These are phyloP conservation scores for Rhodomyrtus psidioides DNA, from an alignment of 441 rosid genomes.

Conservation along the genomic window DNA sequence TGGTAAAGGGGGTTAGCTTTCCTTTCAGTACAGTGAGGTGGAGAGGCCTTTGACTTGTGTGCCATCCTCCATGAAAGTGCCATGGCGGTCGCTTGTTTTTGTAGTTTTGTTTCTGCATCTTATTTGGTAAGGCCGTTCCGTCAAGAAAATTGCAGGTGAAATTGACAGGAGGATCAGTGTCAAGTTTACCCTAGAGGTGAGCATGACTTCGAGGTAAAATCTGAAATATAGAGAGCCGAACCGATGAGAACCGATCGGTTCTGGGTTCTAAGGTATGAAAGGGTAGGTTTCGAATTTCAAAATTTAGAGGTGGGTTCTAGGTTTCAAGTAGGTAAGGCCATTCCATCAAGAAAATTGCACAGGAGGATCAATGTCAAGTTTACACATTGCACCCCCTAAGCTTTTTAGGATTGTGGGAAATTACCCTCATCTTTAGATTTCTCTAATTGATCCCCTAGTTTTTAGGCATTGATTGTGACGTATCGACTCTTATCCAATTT, in stretches of 20 bases:
- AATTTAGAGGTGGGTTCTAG: too few relatives aligned
- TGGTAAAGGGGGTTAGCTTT: too few relatives aligned
- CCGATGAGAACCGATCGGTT: too few relatives aligned
- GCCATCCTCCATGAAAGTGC: neutral
- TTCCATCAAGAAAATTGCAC: too few relatives aligned
- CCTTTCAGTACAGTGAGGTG: neutral
- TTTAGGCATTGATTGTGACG: neutral
- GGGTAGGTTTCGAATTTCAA: too few relatives aligned
- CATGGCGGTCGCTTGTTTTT: neutral
- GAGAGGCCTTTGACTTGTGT: neutral
- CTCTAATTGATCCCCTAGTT: neutral
- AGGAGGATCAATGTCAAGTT: too few relatives aligned
- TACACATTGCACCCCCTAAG: too few relatives aligned
- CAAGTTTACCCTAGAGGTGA: neutral
- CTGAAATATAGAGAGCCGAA: too few relatives aligned
- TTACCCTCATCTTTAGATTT: neutral
- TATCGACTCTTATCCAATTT: neutral
- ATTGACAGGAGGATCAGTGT: neutral
- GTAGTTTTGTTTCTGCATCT: neutral
- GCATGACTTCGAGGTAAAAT: too few relatives aligned
- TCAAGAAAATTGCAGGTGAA: neutral
- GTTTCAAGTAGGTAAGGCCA: too few relatives aligned
- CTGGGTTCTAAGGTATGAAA: too few relatives aligned
- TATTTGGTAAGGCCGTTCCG: neutral
- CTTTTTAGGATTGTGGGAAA: neutral